Evolutionary conservation across 2,329 filamentous ascomycete genomes (phyloP), one percentile per base, ranked within the genome.

Genomic region (Coniosporium tulheliwenetii): DNA sequence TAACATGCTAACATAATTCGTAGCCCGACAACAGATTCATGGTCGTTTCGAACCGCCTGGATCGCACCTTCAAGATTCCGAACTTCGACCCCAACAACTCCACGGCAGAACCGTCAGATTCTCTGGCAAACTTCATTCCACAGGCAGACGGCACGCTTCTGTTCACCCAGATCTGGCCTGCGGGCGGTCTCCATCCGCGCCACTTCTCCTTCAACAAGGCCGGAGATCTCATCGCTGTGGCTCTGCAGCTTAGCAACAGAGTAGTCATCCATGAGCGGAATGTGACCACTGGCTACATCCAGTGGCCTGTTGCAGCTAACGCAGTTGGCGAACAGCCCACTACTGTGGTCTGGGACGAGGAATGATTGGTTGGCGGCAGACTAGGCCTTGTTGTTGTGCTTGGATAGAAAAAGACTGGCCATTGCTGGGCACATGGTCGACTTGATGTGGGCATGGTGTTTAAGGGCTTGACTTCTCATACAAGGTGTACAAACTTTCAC

Each of bases 41-140:
- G 39, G 65, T 81, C 48, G 69, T 81, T 35, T 80, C 78, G 2
- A 81, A 81, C 46, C 77, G 83, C 45, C 71, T 72, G 52, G 79
- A 80, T 52, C 64, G 62, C 36, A 60, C 67, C 15, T 71, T 78
- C 53, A 57, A 43, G 45, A 50, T 47, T 63, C 53, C 66, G 8
- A 79, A 77, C 46, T 45, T 50, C 5, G 53, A 59, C 41, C 46
- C 57, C 12, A 54, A 41, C 9, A 60, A 62, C 45, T 47, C 48
- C 38, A 60, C 59, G 4, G 41, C 47, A 30, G 43, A 61, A 14
- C 42, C 47, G 2, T 64, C 60, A 0, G 79, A 84, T 55, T 71
- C 79, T 1, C 60, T 87, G 41, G 68, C 79, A 44, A 75, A 66
- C 43, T 84, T 75, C 61, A 52, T 62, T 41, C 70, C 84, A 47